These are phyloP conservation scores for Leccinum fibrillosum DNA, from an alignment of 768 basidiomycete genomes.

Conservation along the genomic window DNA sequence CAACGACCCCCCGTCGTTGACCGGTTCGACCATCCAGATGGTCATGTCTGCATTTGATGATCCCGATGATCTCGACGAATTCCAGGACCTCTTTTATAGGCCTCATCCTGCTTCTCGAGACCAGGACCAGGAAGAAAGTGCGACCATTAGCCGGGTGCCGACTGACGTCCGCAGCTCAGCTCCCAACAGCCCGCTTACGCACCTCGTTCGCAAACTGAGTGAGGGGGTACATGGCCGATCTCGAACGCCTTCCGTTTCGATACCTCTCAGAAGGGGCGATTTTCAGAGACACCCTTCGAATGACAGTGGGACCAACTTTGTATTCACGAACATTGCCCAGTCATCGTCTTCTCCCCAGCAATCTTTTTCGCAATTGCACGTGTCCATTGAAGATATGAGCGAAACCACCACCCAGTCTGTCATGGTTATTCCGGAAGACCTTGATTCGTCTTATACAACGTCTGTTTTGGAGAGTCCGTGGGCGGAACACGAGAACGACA, in stretches of 20 bases:
- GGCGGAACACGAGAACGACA: slow-evolving; percentile 26
- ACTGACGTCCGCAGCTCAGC: slow-evolving; percentile 30
- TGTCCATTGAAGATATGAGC: slow-evolving; percentile 7
- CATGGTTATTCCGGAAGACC: slow-evolving; percentile 23
- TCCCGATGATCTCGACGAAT: slow-evolving; percentile 68
- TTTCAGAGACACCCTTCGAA: slow-evolving; percentile 3
- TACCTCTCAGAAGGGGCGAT: too few relatives aligned
- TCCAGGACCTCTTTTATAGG: slow-evolving; percentile 70
- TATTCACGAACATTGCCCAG: slow-evolving; percentile 16
- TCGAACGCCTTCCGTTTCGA: too few relatives aligned
- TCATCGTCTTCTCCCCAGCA: slow-evolving; percentile 18
- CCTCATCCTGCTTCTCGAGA: slow-evolving; percentile 28
- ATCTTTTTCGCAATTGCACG: slow-evolving; percentile 4
- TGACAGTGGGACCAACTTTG: slow-evolving; percentile 9
- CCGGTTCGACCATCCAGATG: slow-evolving; percentile 36
- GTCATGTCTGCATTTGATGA: slow-evolving; percentile 48
- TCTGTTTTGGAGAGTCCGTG: slow-evolving; percentile 15
- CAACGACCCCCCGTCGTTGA: slow-evolving; percentile 23
- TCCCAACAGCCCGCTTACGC: slow-evolving; percentile 35
- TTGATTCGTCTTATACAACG: slow-evolving; percentile 21
- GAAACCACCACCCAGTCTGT: neutral
- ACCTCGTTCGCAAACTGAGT: slow-evolving; percentile 22
- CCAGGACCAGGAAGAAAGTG: slow-evolving; percentile 1
- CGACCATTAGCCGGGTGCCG: slow-evolving; percentile 22
- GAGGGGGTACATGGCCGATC: too few relatives aligned